Evolutionary conservation across 495 filamentous ascomycete genomes (phyloP), one percentile per base, ranked within the genome.

Genomic region (Aspergillus biplanus): DNA sequence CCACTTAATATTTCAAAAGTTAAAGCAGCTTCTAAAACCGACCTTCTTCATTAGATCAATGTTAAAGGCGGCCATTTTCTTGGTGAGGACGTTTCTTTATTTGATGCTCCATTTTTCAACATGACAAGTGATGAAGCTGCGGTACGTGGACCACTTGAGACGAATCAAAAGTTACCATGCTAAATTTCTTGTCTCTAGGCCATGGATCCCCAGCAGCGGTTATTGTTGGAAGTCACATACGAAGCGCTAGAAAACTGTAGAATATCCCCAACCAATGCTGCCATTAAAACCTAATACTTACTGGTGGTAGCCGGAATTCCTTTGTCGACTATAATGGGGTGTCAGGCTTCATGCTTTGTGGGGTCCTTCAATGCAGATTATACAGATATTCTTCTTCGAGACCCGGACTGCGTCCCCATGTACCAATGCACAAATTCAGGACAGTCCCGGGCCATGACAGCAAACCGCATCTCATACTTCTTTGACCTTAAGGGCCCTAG

Each of bases 91-190:
- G 69, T 80, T n/a, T 71, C 73, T 15, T 69, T 71, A 4, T 88
- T 88, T 53, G 85, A 88, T 64, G 73, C 83, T 0, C 50, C 67
- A 32, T 84, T 88, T 65, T 88, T 87, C 72, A 80, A 78, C 56
- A 82, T 87, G 62, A 72, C 73, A 0, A 75, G 76, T 0, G 74
- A 71, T 18, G 85, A 87, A 61, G 85, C 83, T 4, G 75, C 76
- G 16, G 65, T 67, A 32, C 11, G 60, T 61, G 33, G 21, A 8
- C n/a, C n/a, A 50, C 8, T 31, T 16, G 1, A 16, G 9, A 3
- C 16, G 4, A 5, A 21, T 11, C 5, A 31, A 8, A 5, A 6
- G 21, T 50, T 9, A 21, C 21, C 16, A 31, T 34, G 9, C 27
- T 54, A 32, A 34, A 11, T 13, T 54, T 1, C 15, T 32, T 16